A percentile compares a stretch with the other conserved stretches of the same genome.
Conservation (phyloP, 257 asterid genomes). For the Capsicum rhomboideum region DNA sequence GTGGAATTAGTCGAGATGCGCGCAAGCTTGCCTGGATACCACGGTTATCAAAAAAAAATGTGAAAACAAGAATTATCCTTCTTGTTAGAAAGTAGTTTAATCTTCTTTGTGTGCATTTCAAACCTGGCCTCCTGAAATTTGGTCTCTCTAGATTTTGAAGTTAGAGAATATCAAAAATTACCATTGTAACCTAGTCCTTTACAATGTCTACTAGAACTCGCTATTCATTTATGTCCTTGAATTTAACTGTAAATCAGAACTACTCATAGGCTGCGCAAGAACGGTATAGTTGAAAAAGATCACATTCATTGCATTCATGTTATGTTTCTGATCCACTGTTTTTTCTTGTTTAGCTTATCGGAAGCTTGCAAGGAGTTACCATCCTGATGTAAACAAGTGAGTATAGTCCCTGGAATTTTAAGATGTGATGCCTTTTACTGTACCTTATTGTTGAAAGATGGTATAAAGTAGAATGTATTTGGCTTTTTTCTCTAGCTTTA, state of each 20-base stretch:
- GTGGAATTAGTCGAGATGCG: no score
- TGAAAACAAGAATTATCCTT: not conserved
- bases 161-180: not conserved
- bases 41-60: no score
- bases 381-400: constrained; percentile 98
- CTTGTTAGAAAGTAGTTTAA: not conserved
- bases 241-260: not conserved
- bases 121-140: not conserved
- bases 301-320: not conserved
- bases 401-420: constrained; percentile 8
- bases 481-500: not conserved
- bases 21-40: no score
- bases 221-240: not conserved
- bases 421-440: not conserved
- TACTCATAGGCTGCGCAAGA: not conserved
- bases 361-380: constrained; percentile 90
- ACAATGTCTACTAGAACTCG: not conserved
- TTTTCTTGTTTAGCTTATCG: constrained; percentile 68
- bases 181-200: not conserved
- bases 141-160: not conserved
- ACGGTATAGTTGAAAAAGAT: not conserved
- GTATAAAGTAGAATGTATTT: not conserved
- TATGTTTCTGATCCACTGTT: not conserved
- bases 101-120: not conserved
- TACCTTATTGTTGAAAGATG: not conserved